Percentiles rank a stretch among this genome's conserved stretches.
Evolutionary conservation across 2,329 filamentous ascomycete genomes (phyloP).

Genomic region (Metarhizium sp.): DNA sequence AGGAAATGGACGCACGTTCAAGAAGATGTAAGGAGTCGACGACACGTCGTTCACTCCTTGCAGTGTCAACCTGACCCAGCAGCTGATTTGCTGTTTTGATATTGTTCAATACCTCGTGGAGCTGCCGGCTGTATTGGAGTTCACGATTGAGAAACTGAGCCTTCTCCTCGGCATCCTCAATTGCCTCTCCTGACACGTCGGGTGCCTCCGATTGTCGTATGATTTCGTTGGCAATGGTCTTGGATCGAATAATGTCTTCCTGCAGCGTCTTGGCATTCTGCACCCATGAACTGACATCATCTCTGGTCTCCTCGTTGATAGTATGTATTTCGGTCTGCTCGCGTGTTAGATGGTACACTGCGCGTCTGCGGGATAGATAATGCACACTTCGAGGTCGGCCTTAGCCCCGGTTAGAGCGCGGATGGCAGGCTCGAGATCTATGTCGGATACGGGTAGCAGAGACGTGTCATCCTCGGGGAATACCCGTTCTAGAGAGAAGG

Average conservation of each 20-base stretch:
- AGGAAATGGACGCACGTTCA: slow-evolving; percentile 35
- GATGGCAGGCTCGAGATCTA: slow-evolving; percentile 29
- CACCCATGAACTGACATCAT: slow-evolving; percentile 81
- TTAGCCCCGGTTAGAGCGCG: slow-evolving; percentile 27
- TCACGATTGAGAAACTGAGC: slow-evolving; percentile 49
- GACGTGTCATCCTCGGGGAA: slow-evolving; percentile 31
- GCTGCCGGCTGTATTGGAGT: slow-evolving; percentile 48
- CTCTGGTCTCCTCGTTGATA: slow-evolving; percentile 67
- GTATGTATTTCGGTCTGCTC: slow-evolving; percentile 54
- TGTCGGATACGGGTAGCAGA: slow-evolving; percentile 27
- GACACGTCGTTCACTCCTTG: slow-evolving; percentile 43
- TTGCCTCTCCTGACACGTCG: slow-evolving; percentile 40
- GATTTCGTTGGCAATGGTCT: slow-evolving; percentile 71
- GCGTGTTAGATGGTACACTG: slow-evolving; percentile 1
- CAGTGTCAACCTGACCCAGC: slow-evolving; percentile 50
- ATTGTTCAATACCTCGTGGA: slow-evolving; percentile 38
- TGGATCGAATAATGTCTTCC: slow-evolving; percentile 73
- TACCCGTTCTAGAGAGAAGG: slow-evolving; percentile 28
- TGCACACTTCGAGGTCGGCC: slow-evolving; percentile 29
- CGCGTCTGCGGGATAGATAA: background rate
- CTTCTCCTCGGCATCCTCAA: slow-evolving; percentile 43
- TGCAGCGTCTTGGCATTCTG: slow-evolving; percentile 75
- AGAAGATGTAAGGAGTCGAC: slow-evolving; percentile 48
- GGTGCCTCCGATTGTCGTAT: slow-evolving; percentile 64
- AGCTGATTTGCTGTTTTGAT: slow-evolving; percentile 51